Evolutionary conservation across 805 yeast genomes (phyloP).

Genomic region (Saccharomycopsis capsularis): DNA sequence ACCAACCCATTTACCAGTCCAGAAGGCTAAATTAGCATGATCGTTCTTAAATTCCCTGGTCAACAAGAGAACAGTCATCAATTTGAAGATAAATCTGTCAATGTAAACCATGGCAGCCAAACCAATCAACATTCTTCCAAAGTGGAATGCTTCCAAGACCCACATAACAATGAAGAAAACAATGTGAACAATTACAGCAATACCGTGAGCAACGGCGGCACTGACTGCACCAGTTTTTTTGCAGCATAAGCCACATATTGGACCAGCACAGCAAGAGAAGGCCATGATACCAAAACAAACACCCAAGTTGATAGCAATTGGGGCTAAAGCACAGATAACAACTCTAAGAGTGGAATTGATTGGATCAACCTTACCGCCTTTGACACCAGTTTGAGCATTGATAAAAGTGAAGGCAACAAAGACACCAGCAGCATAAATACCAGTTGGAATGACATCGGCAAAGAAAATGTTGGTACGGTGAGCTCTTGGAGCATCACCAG

Average conservation of each 20-base stretch:
- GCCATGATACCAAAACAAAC: slow-evolving; percentile 68
- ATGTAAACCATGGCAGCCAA: slow-evolving; percentile 47
- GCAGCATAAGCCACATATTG: slow-evolving; percentile 67
- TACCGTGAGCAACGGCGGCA: slow-evolving; percentile 49
- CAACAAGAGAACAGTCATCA: slow-evolving; percentile 42
- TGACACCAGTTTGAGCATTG: slow-evolving; percentile 83
- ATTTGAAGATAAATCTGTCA: slow-evolving; percentile 52
- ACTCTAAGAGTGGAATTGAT: slow-evolving; percentile 71
- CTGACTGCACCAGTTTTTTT: slow-evolving; percentile 42
- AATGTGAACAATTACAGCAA: slow-evolving; percentile 47
- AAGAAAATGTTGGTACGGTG: slow-evolving; percentile 69
- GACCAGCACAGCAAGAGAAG: slow-evolving; percentile 96
- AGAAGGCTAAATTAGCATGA: slow-evolving; percentile 62
- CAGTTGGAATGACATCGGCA: slow-evolving; percentile 73
- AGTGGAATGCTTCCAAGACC: slow-evolving; percentile 61
- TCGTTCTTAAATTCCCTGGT: slow-evolving; percentile 59
- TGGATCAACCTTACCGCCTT: slow-evolving; percentile 29
- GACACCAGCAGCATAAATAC: slow-evolving; percentile 60
- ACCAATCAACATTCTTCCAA: slow-evolving; percentile 54
- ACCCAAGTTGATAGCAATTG: slow-evolving; percentile 87
- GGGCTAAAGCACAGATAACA: slow-evolving; percentile 78
- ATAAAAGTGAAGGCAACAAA: slow-evolving; percentile 71
- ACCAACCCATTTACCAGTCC: slow-evolving; percentile 69
- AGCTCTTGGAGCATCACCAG: slow-evolving; percentile 66
- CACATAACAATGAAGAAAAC: slow-evolving; percentile 56